Conservation (phyloP, 2,329 filamentous ascomycete genomes). For the Talaromyces sp. region DNA sequence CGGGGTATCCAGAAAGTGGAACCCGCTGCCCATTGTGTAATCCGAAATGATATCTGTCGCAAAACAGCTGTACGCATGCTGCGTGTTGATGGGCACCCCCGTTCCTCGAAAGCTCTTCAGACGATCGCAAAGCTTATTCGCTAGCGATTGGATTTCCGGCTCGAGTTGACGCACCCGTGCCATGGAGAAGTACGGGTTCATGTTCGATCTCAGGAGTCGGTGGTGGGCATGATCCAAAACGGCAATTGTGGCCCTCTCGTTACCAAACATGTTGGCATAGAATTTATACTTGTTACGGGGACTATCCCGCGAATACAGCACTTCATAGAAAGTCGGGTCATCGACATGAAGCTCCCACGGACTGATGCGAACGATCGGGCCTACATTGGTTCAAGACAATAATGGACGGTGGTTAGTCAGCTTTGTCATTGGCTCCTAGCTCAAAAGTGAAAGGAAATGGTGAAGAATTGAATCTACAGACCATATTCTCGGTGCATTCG, state of each 20-base stretch:
- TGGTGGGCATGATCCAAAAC: constrained; percentile 28
- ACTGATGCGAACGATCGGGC: constrained; percentile 31
- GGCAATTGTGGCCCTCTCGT: constrained; percentile 28
- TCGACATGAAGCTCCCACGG: constrained; percentile 31
- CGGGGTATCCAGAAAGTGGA: constrained; percentile 28
- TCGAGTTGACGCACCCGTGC: constrained; percentile 24
- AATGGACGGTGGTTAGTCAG: too few species aligned
- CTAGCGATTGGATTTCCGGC: constrained; percentile 20
- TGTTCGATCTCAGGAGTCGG: constrained; percentile 27
- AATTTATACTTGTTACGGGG: constrained; percentile 28
- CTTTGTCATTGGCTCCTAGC: background rate
- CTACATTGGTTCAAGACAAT: constrained; percentile 14
- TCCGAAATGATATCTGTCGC: constrained; percentile 45
- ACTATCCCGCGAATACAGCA: constrained; percentile 27
- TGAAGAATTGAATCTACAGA: constrained; percentile 18
- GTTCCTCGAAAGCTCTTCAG: constrained; percentile 18
- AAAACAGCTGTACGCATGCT: constrained; percentile 36
- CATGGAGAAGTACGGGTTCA: constrained; percentile 34
- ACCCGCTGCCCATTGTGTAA: constrained; percentile 33
- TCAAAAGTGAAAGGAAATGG: background rate
- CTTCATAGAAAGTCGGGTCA: constrained; percentile 27
- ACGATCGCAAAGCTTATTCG: constrained; percentile 23
- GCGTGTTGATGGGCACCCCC: constrained; percentile 20
- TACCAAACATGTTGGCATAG: constrained; percentile 26
- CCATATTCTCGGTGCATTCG: constrained; percentile 26